These are phyloP conservation scores for Chlorencoelia australis DNA, from an alignment of 2,329 filamentous ascomycete species.

Conservation along the genomic window DNA sequence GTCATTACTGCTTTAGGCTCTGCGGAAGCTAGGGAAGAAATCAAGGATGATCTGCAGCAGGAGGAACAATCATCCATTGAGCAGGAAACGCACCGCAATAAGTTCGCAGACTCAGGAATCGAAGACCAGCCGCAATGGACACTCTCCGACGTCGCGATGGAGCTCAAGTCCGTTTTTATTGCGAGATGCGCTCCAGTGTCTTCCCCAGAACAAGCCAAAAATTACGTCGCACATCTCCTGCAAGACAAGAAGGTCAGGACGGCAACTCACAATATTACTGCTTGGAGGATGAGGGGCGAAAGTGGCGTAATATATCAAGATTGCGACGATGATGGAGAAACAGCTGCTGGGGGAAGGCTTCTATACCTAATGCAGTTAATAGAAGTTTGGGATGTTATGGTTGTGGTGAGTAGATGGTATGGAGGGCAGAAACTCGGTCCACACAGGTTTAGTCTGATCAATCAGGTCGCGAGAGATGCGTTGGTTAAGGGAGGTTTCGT, in stretches of 20 bases:
- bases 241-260: slow-evolving; percentile 74
- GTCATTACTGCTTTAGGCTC: slow-evolving; percentile 34
- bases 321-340: slow-evolving; percentile 93
- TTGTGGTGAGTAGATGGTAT: slow-evolving; percentile 93
- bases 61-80: background rate
- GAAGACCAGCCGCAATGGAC: slow-evolving; percentile 52
- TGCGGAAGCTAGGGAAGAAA: too few species aligned
- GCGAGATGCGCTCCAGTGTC: slow-evolving; percentile 63
- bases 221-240: slow-evolving; percentile 65
- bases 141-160: slow-evolving; percentile 61
- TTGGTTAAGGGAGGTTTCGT: slow-evolving; percentile 68
- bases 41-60: too few species aligned
- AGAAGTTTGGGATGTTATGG: slow-evolving; percentile 86
- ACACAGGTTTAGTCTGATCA: slow-evolving; percentile 83
- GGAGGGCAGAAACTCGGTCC: slow-evolving; percentile 84
- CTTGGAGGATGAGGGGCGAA: slow-evolving; percentile 68
- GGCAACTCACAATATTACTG: slow-evolving; percentile 92
- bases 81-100: slow-evolving; percentile 13
- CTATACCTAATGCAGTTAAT: slow-evolving; percentile 90
- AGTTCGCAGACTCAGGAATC: background rate
- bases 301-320: slow-evolving; percentile 61
- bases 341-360: slow-evolving; percentile 75
- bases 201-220: slow-evolving; percentile 60
- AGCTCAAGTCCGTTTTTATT: slow-evolving; percentile 82
- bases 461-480: slow-evolving; percentile 73